Conservation (phyloP, 345 rosid species). For the Gossypium arboreum region DNA sequence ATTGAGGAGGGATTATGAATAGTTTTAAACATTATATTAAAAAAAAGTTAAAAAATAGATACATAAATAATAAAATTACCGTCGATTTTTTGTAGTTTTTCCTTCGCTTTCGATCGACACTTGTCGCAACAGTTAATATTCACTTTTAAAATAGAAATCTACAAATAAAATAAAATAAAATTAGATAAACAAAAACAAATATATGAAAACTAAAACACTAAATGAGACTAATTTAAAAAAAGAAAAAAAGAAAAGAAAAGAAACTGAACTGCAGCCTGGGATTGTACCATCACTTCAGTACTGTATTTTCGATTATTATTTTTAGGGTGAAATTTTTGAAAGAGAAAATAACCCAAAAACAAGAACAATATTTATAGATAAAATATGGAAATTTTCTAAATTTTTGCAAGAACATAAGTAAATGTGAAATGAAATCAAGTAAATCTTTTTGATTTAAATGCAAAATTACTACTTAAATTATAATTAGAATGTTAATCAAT, state of each 20-base stretch:
- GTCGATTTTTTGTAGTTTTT: neutral
- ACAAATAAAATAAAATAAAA: neutral
- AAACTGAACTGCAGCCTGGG: neutral
- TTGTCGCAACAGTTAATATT: neutral
- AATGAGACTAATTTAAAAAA: neutral
- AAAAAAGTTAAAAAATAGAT: too few relatives aligned
- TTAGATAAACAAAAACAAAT: neutral
- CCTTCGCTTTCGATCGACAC: neutral
- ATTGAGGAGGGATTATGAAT: fast-evolving
- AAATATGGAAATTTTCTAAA: neutral
- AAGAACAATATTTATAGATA: neutral
- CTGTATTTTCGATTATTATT: neutral
- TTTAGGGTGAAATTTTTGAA: neutral
- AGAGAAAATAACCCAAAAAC: neutral
- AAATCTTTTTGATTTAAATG: neutral
- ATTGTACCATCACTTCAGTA: neutral
- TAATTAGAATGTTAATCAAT: neutral
- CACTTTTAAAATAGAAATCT: neutral
- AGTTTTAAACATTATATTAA: too few relatives aligned
- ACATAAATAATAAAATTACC: neutral
- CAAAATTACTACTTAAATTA: neutral
- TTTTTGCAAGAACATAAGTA: neutral
- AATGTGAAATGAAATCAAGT: neutral
- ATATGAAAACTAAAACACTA: neutral
- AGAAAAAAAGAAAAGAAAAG: too few relatives aligned